phyloP scores from a whole-genome alignment of 2,329 filamentous ascomycete species.

The Juglanconis oblonga region DNA sequence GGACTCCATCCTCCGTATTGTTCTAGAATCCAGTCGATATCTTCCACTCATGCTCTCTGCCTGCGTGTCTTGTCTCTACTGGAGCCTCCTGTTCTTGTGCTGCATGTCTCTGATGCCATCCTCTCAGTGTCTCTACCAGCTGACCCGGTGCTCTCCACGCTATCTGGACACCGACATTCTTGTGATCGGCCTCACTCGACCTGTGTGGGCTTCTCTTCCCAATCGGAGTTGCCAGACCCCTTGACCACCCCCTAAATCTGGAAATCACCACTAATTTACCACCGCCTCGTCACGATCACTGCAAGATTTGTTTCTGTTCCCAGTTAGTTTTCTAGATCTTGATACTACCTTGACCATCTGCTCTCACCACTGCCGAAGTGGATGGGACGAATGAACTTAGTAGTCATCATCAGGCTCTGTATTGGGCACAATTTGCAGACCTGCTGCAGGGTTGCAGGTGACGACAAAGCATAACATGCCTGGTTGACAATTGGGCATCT shows the following conservation, averaged over 20 bases:
- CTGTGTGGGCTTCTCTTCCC: slow-evolving; percentile 15
- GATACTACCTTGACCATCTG: too few relatives aligned
- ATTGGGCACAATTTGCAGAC: too few relatives aligned
- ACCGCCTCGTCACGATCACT: slow-evolving; percentile 8
- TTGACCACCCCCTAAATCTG: slow-evolving; percentile 13
- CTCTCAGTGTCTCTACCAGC: background rate
- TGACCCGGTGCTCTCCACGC: background rate
- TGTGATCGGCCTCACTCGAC: slow-evolving; percentile 15
- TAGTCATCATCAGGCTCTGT: too few relatives aligned
- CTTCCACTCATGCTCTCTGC: background rate
- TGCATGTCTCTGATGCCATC: background rate
- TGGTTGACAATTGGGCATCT: background rate
- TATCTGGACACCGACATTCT: slow-evolving; percentile 16
- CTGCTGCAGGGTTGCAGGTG: too few relatives aligned
- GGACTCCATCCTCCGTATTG: background rate
- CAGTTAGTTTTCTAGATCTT: too few relatives aligned
- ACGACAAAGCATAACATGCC: background rate
- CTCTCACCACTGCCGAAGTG: too few relatives aligned
- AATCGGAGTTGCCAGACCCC: slow-evolving; percentile 6
- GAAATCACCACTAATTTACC: slow-evolving; percentile 20
- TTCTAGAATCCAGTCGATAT: background rate
- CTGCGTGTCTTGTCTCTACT: background rate
- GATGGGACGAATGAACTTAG: too few relatives aligned
- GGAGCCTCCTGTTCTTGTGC: background rate
- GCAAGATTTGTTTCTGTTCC: background rate